Conservation (phyloP, 257 asterid species). For the Solanum neorickii region DNA sequence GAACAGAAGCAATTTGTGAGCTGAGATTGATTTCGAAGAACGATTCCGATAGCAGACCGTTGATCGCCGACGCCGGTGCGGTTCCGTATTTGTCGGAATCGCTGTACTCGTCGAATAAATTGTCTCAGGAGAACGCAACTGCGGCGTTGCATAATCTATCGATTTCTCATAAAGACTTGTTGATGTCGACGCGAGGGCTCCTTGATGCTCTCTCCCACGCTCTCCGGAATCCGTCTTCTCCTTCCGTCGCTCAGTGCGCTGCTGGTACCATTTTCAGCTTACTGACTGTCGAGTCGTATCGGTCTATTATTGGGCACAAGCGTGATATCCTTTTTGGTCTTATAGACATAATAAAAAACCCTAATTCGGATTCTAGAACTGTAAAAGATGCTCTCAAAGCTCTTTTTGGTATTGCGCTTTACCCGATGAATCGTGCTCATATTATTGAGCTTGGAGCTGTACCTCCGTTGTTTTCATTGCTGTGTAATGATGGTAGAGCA, state of each 20-base stretch:
- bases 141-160: conserved; percentile 83
- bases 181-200: conserved; percentile 66
- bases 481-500: conserved; percentile 54
- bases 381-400: conserved; percentile 79
- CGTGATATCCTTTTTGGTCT: conserved; percentile 80
- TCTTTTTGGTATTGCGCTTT: conserved; percentile 62
- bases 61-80: conserved; percentile 71
- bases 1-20: conserved; percentile 77
- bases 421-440: conserved; percentile 59
- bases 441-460: conserved; percentile 76
- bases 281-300: conserved; percentile 40
- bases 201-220: conserved; percentile 97
- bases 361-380: conserved; percentile 50
- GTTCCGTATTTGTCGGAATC: conserved; percentile 67
- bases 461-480: conserved; percentile 58
- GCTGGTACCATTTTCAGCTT: conserved; percentile 80
- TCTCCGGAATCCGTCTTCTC: conserved; percentile 68
- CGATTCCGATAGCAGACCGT: conserved; percentile 61
- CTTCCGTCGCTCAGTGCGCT: conserved; percentile 67
- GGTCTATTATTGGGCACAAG: conserved; percentile 79
- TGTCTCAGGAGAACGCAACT: conserved; percentile 80
- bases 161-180: conserved; percentile 53
- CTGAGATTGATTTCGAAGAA: conserved; percentile 65
- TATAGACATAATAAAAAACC: conserved; percentile 40
- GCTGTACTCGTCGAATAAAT: conserved; percentile 48